These are phyloP conservation scores for Neofusicoccum sp. DNA, from an alignment of 2,329 filamentous ascomycete species.

Conservation along the genomic window DNA sequence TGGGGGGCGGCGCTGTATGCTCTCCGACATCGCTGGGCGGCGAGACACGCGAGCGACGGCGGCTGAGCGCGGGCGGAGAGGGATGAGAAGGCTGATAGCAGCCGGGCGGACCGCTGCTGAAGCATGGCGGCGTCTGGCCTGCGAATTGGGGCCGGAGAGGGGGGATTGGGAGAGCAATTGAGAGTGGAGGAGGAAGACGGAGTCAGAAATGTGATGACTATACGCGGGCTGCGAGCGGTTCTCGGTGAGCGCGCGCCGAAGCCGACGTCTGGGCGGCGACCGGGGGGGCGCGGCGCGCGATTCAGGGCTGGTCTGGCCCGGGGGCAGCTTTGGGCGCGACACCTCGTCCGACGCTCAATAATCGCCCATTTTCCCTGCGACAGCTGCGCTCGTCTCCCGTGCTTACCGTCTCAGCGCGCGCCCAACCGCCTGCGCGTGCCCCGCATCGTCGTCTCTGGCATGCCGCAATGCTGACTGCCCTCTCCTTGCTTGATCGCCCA, in stretches of 20 bases:
- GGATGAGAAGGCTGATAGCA: constrained; percentile 49
- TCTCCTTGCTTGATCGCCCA: constrained; percentile 14
- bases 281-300: background rate
- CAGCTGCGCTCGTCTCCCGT: background rate
- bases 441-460: constrained; percentile 1
- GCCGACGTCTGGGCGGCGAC: background rate
- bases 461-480: constrained; percentile 12
- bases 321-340: constrained; percentile 11
- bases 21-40: constrained; percentile 47
- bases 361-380: background rate
- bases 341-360: background rate
- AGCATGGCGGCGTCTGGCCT: constrained; percentile 32
- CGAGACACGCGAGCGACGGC: constrained; percentile 27
- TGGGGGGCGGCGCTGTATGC: constrained; percentile 53
- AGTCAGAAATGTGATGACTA: constrained; percentile 12
- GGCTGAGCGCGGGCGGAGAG: constrained; percentile 17
- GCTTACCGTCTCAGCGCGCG: background rate
- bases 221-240: background rate
- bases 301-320: constrained; percentile 2
- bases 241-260: constrained; percentile 2
- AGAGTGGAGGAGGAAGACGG: constrained; percentile 8
- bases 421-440: background rate
- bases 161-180: constrained; percentile 7
- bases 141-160: background rate
- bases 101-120: constrained; percentile 42